phyloP scores from a whole-genome alignment of 176 grass and related monocot species.

The Hordeum marinum region DNA sequence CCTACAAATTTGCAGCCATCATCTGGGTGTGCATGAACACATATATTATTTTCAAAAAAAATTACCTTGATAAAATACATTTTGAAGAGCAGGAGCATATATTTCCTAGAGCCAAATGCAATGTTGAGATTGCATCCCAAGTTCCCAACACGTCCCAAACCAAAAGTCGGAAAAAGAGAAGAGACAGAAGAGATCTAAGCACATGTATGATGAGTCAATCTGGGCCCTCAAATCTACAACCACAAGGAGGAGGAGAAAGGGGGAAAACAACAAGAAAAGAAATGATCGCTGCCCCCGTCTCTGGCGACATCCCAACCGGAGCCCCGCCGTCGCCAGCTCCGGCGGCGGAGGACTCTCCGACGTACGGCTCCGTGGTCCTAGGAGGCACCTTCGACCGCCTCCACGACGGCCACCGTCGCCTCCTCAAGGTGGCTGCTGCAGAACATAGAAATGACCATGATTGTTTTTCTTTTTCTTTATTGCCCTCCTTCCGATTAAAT shows the following conservation, averaged over 20 bases:
- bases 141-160: no score
- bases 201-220: background rate
- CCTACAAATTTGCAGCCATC: no score
- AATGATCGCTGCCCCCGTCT: conserved; percentile 24
- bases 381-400: conserved; percentile 72
- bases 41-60: no score
- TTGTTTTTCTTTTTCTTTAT: background rate
- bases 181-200: background rate
- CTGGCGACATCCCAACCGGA: background rate
- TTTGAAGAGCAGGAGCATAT: no score
- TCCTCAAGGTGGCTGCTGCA: conserved; percentile 43
- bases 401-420: conserved; percentile 59
- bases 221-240: background rate
- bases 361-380: conserved; percentile 44
- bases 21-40: no score
- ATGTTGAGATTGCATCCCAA: no score
- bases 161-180: no score
- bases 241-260: background rate
- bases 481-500: background rate
- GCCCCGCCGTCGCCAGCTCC: background rate
- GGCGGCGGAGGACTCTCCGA: background rate
- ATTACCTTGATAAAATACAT: no score
- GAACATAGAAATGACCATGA: background rate
- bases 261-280: background rate
- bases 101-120: no score